phyloP scores from a whole-genome alignment of 1,284 basidiomycete species.

The Apiotrichum laibachii region DNA sequence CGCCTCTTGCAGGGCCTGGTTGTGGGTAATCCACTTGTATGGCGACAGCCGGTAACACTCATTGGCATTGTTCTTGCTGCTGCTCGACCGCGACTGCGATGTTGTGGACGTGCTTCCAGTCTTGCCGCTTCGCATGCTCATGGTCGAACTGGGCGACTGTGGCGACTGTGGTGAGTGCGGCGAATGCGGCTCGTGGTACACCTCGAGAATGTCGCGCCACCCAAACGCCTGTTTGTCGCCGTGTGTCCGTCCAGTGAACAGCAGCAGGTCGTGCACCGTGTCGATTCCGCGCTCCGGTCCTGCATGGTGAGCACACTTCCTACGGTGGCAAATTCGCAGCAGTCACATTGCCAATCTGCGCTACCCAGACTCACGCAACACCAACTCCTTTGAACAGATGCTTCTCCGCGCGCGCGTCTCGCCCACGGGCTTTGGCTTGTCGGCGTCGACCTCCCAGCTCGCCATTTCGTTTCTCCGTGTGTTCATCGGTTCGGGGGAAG shows the following conservation, averaged over 20 bases:
- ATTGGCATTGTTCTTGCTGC: constrained; percentile 57
- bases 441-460: constrained; percentile 51
- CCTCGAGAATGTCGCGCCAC: constrained; percentile 70
- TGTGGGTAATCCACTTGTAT: constrained; percentile 73
- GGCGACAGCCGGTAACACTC: constrained; percentile 90
- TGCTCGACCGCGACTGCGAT: constrained; percentile 55
- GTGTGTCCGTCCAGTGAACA: constrained; percentile 69
- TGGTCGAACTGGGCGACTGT: background rate
- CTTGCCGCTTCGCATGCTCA: constrained; percentile 64
- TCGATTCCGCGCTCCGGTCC: constrained; percentile 73
- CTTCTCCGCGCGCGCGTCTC: constrained; percentile 69
- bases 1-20: constrained; percentile 65
- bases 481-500: constrained; percentile 36
- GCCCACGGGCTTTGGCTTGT: constrained; percentile 54
- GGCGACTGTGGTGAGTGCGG: background rate
- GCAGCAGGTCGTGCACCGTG: constrained; percentile 76
- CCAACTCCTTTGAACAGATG: constrained; percentile 65
- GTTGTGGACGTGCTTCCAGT: constrained; percentile 24
- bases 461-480: constrained; percentile 48
- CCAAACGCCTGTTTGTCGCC: constrained; percentile 72
- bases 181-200: constrained; percentile 53
- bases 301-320: constrained; percentile 16
- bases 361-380: constrained; percentile 55
- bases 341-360: background rate
- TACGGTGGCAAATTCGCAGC: background rate